Percentiles rank a stretch among this genome's conserved stretches.
Conservation (phyloP, 768 basidiomycete species). For the Termitomyces sp. region DNA sequence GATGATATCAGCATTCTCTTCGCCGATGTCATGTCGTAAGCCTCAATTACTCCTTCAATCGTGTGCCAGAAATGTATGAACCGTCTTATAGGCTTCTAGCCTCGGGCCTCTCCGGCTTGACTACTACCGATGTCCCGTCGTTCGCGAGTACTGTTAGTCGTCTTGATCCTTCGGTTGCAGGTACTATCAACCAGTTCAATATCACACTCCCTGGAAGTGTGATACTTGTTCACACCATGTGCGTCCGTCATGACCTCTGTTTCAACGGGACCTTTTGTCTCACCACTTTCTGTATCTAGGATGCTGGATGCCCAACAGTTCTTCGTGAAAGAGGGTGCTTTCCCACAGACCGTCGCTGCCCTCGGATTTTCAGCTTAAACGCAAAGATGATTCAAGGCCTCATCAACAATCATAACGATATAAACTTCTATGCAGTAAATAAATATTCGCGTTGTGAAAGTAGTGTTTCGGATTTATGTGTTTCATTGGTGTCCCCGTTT, state of each 20-base stretch:
- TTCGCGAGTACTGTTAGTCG: conserved; percentile 19
- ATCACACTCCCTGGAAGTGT: conserved; percentile 22
- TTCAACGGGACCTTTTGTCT: neutral
- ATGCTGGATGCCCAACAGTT: conserved; percentile 31
- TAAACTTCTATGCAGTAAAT: conserved; percentile 2
- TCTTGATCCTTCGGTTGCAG: conserved; percentile 25
- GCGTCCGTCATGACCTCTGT: conserved; percentile 5
- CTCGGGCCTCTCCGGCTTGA: conserved; percentile 24
- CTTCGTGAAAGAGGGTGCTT: conserved; percentile 21
- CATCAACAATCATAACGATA: neutral
- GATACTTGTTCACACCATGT: conserved; percentile 25
- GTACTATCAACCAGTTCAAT: conserved; percentile 20
- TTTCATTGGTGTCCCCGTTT: neutral
- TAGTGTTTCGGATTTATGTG: neutral
- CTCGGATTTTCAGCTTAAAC: no score
- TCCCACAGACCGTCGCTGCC: conserved; percentile 25
- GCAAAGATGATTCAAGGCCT: neutral
- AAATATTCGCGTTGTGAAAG: neutral
- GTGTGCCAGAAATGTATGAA: neutral
- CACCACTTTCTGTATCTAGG: conserved; percentile 10
- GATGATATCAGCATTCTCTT: conserved; percentile 26
- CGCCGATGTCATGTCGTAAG: conserved; percentile 25
- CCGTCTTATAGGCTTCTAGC: conserved; percentile 18
- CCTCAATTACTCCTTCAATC: neutral
- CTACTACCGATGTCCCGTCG: conserved; percentile 18